These are phyloP conservation scores for Penicillium soppii DNA, from an alignment of 495 filamentous ascomycete species.

Conservation along the genomic window DNA sequence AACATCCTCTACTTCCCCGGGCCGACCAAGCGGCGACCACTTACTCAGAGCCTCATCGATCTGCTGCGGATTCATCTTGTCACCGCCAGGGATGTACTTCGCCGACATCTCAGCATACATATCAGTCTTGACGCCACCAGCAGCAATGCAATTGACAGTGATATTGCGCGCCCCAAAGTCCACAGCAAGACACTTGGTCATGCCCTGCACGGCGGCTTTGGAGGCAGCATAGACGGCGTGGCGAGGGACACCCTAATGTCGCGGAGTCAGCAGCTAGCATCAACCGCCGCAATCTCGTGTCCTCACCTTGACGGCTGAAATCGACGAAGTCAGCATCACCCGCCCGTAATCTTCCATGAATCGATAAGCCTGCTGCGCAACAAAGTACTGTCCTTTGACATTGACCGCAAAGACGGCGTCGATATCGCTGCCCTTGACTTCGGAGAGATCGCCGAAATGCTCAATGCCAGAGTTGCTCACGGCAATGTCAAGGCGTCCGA, in stretches of 20 bases:
- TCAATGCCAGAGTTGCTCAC: conserved; percentile 57
- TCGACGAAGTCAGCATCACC: conserved; percentile 32
- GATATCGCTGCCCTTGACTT: conserved; percentile 52
- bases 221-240: conserved; percentile 51
- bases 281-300: neutral
- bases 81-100: conserved; percentile 36
- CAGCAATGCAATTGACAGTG: conserved; percentile 53
- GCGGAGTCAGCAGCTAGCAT: neutral
- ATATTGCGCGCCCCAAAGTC: conserved; percentile 54
- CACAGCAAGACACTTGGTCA: conserved; percentile 55
- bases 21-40: conserved; percentile 44
- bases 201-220: conserved; percentile 54
- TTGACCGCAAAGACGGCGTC: conserved; percentile 55
- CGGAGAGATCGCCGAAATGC: conserved; percentile 45
- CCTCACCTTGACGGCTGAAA: conserved; percentile 28
- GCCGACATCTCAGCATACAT: conserved; percentile 41
- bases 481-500: conserved; percentile 42
- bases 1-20: conserved; percentile 53
- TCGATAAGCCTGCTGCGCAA: conserved; percentile 66
- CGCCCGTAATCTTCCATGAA: conserved; percentile 48
- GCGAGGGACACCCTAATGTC: conserved; percentile 21
- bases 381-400: conserved; percentile 59
- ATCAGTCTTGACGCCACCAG: conserved; percentile 41
- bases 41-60: conserved; percentile 27
- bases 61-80: conserved; percentile 29